phyloP scores from a whole-genome alignment of 306 rosid species.

The Vigna trinervia region DNA sequence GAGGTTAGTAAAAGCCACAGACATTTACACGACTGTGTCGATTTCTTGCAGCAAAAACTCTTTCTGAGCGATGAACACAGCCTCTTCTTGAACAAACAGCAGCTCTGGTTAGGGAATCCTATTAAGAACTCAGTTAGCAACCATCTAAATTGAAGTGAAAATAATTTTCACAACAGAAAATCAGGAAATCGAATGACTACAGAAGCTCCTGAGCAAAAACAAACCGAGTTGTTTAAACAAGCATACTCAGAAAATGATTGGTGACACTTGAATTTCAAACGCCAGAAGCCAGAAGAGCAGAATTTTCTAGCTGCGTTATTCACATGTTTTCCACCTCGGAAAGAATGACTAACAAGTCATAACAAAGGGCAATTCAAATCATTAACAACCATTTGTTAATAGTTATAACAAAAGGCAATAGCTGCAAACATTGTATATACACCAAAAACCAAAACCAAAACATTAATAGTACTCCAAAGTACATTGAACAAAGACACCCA shows the following conservation, averaged over 20 bases:
- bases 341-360: slow-evolving; percentile 32
- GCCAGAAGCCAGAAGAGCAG: slow-evolving; percentile 5
- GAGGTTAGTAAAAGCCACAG: slow-evolving; percentile 80
- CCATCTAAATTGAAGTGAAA: slow-evolving; percentile 25
- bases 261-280: slow-evolving; percentile 31
- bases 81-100: slow-evolving; percentile 5
- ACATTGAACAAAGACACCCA: slow-evolving; percentile 53
- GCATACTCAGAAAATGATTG: slow-evolving; percentile 20
- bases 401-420: not conserved
- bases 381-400: slow-evolving; percentile 13
- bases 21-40: slow-evolving; percentile 53
- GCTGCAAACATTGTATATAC: slow-evolving; percentile 31
- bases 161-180: slow-evolving; percentile 8
- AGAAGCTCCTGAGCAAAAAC: slow-evolving; percentile 16
- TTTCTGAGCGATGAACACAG: not conserved
- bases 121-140: slow-evolving; percentile 34
- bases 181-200: not conserved
- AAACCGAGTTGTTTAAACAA: not conserved
- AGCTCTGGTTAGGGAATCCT: slow-evolving; percentile 41
- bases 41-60: slow-evolving; percentile 35
- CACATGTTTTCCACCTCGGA: slow-evolving; percentile 39
- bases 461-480: slow-evolving; percentile 30
- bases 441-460: slow-evolving; percentile 40
- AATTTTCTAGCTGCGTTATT: slow-evolving; percentile 26
- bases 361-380: slow-evolving; percentile 35